Base-by-base conservation (phyloP, 345 rosid species). In the Syzygium aromaticum region DNA sequence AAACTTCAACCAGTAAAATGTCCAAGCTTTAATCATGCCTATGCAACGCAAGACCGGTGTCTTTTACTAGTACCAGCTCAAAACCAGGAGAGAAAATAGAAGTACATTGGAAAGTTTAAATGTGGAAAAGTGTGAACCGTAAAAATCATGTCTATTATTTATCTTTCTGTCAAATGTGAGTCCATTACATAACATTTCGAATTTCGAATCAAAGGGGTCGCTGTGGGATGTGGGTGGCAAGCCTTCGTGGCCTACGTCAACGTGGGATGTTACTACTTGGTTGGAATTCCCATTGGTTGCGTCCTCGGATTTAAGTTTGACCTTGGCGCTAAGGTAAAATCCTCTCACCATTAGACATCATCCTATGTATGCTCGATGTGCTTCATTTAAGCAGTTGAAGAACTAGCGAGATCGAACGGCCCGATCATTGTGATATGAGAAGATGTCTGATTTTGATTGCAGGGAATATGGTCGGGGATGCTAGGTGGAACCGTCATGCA, bases 211-310 rank as follows among this genome's bases (percentile, higher is more conserved):
- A 25, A 49, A 92, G 94, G 94, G 7, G 94, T 92, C 21, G 94
- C 94, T 1, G 94, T 92, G 28, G 93, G 94, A 22, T 91, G 93
- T 59, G 94, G 94, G 86, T 92, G 94, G 94, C 94, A 92, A 85
- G 83, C 90, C 21, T 88, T 91, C 64, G 94, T 92, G n/a, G 94
- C 93, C 23, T 92, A 92, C 54, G 93, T 92, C 11, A 92, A 92
- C 27, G 91, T 92, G 19, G 94, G 92, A 52, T 91, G 94, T 77
- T 92, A 92, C 54, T 92, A 92, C 86, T 40, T 91, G 3, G 89
- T 92, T 59, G 94, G 94, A 28, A 86, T 92, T 49, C 93, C 94
- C 0, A 0, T 91, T 46, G 94, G 94, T 23, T 87, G 91, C 77
- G 21, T 92, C 17, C 92, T 92, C 8, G 94, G 93, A 11, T 90